Evolutionary conservation across 2,329 filamentous ascomycete species (phyloP).

Genomic region (Uncinocarpus reesii): DNA sequence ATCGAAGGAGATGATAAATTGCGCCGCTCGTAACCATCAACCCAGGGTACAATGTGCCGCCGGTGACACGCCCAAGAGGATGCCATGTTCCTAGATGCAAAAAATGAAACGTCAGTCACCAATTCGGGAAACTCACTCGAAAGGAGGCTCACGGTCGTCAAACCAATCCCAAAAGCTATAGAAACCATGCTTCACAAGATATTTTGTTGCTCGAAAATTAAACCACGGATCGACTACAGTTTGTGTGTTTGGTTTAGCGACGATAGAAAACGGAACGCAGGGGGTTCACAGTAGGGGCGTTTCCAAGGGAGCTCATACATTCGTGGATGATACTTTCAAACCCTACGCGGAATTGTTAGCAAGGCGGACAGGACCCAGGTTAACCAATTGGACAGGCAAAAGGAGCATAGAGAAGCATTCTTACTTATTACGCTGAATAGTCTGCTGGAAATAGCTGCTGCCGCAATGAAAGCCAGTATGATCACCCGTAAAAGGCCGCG

Average conservation of each 20-base stretch:
- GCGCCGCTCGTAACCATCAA: constrained; percentile 97
- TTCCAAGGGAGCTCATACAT: constrained; percentile 53
- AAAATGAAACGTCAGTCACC: constrained; percentile 6
- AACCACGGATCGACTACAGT: constrained; percentile 93
- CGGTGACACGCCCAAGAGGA: constrained; percentile 92
- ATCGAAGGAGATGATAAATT: constrained; percentile 88
- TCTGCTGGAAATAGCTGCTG: constrained; percentile 80
- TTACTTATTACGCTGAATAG: constrained; percentile 96
- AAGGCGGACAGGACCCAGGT: neutral
- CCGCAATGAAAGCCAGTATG: constrained; percentile 85
- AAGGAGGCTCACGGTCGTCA: constrained; percentile 65
- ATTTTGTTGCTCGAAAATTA: constrained; percentile 97
- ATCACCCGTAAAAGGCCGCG: constrained; percentile 76
- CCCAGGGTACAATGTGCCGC: constrained; percentile 95
- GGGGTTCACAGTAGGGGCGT: constrained; percentile 7
- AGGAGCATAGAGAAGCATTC: constrained; percentile 26
- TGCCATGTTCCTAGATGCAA: constrained; percentile 85
- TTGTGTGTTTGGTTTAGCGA: constrained; percentile 5
- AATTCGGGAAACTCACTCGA: neutral
- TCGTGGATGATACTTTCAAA: constrained; percentile 99
- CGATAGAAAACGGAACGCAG: neutral
- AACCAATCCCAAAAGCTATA: constrained; percentile 99
- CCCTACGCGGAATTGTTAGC: constrained; percentile 41
- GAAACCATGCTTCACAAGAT: constrained; percentile 92
- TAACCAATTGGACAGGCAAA: neutral